These are phyloP conservation scores for Puccinia novopanici DNA, from an alignment of 1,284 basidiomycete genomes.

Conservation along the genomic window DNA sequence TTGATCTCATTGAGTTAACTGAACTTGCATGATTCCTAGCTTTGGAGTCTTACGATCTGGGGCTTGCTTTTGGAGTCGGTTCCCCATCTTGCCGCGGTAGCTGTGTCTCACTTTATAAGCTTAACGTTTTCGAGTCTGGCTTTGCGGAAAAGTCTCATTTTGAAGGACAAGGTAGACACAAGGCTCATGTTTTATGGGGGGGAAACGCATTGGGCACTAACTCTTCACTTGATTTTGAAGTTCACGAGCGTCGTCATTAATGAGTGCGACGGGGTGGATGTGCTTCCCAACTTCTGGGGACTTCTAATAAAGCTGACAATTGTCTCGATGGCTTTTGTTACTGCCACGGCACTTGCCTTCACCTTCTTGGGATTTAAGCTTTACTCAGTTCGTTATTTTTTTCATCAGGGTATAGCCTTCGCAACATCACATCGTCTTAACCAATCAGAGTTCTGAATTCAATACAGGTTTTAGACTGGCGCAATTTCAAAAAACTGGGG, in stretches of 20 bases:
- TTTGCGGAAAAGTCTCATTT: slow-evolving; percentile 5
- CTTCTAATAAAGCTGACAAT: slow-evolving; percentile 18
- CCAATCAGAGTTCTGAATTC: background rate
- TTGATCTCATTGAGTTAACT: background rate
- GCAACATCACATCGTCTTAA: background rate
- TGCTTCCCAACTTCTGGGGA: slow-evolving; percentile 38
- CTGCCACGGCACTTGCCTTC: slow-evolving; percentile 8
- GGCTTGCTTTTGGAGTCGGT: slow-evolving; percentile 41
- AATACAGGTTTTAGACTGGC: slow-evolving; percentile 47
- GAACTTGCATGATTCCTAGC: background rate
- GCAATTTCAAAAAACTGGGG: slow-evolving; percentile 44
- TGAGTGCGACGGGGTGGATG: slow-evolving; percentile 41
- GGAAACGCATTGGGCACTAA: background rate
- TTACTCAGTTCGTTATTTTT: slow-evolving; percentile 26
- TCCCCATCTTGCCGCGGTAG: slow-evolving; percentile 42
- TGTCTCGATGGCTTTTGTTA: slow-evolving; percentile 18
- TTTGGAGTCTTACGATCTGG: slow-evolving; percentile 39
- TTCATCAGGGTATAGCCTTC: background rate
- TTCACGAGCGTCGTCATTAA: slow-evolving; percentile 12
- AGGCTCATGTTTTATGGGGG: background rate
- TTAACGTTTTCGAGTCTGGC: slow-evolving; percentile 5
- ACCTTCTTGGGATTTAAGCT: slow-evolving; percentile 33
- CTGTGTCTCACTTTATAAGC: slow-evolving; percentile 23
- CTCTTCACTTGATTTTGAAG: background rate
- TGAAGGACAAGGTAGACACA: slow-evolving; percentile 19